Conservation (phyloP, 2,329 filamentous ascomycete genomes). For the Pseudogymnoascus sp. region DNA sequence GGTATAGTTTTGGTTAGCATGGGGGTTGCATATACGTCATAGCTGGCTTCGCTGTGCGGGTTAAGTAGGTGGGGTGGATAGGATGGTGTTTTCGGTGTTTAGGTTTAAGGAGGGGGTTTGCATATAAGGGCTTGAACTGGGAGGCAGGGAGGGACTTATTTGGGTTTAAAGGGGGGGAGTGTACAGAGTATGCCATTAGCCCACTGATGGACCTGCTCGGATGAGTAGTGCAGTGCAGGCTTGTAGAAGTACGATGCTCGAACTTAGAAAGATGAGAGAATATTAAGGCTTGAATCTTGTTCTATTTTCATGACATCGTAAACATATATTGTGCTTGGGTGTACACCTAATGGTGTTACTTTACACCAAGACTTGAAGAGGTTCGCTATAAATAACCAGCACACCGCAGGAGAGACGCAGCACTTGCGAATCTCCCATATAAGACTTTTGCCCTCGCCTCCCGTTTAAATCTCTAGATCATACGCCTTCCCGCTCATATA, state of each 20-base stretch:
- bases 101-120: background rate
- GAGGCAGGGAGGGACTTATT: too few species aligned
- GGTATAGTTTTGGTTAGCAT: background rate
- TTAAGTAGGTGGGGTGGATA: background rate
- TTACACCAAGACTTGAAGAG: background rate
- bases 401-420: background rate
- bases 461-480: background rate
- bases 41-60: slow-evolving; percentile 3
- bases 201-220: background rate
- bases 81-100: background rate
- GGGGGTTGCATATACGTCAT: slow-evolving; percentile 7
- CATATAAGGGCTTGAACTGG: too few species aligned
- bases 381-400: background rate
- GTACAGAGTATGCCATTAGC: slow-evolving; percentile 3
- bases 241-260: background rate
- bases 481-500: background rate
- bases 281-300: slow-evolving; percentile 4
- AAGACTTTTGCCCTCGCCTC: background rate
- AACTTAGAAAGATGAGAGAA: background rate
- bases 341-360: background rate
- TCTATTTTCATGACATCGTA: slow-evolving; percentile 1
- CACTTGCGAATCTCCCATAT: background rate
- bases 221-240: background rate
- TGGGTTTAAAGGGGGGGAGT: background rate
- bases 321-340: background rate